phyloP scores from a whole-genome alignment of 768 basidiomycete genomes.

The Cystofilobasidium capitatum region DNA sequence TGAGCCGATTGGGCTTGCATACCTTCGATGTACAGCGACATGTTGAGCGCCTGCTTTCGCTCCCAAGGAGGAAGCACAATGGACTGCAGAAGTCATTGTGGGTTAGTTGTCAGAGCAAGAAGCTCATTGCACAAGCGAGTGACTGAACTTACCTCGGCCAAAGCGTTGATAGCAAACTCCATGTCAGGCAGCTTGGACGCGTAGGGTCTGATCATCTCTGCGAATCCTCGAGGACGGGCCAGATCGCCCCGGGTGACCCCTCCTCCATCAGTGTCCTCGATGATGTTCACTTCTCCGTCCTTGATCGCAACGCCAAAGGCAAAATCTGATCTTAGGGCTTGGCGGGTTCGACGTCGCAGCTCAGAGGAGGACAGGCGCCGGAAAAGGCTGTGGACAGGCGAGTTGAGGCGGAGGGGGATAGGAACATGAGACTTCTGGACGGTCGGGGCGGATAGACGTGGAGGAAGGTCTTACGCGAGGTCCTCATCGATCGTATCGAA shows the following conservation, averaged over 20 bases:
- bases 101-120: too few species aligned
- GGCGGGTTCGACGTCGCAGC: conserved; percentile 9
- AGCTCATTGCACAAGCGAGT: not conserved
- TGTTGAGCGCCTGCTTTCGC: not conserved
- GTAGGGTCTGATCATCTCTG: not conserved
- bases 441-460: too few species aligned
- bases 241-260: not conserved
- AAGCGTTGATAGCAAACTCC: conserved; percentile 8
- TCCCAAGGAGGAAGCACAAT: not conserved
- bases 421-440: too few species aligned
- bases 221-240: conserved; percentile 6
- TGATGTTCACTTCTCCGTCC: not conserved
- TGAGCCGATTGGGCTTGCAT: too few species aligned
- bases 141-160: conserved; percentile 19
- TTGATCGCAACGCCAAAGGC: conserved; percentile 6
- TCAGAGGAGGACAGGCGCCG: conserved; percentile 5
- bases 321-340: not conserved
- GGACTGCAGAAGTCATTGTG: not conserved
- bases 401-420: not conserved
- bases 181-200: conserved; percentile 8
- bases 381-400: not conserved
- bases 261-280: not conserved
- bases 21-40: not conserved
- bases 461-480: not conserved
- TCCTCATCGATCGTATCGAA: not conserved